Percentiles rank a stretch among this genome's conserved stretches.
These are phyloP conservation scores for Periconia digitata DNA, from an alignment of 2,329 filamentous ascomycete genomes.

Conservation along the genomic window DNA sequence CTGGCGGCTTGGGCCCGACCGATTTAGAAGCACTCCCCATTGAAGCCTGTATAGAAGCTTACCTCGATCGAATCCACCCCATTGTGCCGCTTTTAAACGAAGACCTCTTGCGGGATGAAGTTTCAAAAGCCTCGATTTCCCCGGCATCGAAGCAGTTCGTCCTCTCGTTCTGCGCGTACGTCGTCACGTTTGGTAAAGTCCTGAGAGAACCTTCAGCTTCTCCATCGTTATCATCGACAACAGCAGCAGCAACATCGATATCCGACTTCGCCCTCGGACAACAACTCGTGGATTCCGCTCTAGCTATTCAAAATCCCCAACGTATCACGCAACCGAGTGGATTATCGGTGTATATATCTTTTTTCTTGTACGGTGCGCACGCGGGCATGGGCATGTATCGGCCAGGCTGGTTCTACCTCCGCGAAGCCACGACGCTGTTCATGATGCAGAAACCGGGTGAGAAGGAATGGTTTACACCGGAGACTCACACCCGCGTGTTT, in stretches of 20 bases:
- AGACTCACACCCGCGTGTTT: constrained; percentile 17
- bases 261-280: constrained; percentile 11
- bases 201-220: constrained; percentile 5
- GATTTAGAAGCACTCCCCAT: constrained; percentile 54
- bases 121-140: constrained; percentile 18
- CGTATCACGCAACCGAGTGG: constrained; percentile 22
- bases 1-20: background rate
- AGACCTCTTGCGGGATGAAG: constrained; percentile 23
- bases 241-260: background rate
- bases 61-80: constrained; percentile 67
- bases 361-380: constrained; percentile 74
- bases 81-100: constrained; percentile 43
- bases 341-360: constrained; percentile 65
- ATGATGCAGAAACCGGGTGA: constrained; percentile 16
- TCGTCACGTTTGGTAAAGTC: constrained; percentile 27
- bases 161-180: constrained; percentile 42
- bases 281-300: constrained; percentile 28
- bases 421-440: constrained; percentile 71
- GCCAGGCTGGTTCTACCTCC: constrained; percentile 76
- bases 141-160: constrained; percentile 34
- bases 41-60: constrained; percentile 68
- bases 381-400: constrained; percentile 73
- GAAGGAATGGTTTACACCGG: constrained; percentile 15
- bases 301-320: constrained; percentile 18
- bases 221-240: background rate